A percentile compares a stretch with the other conserved stretches of the same genome.
Evolutionary conservation across 768 basidiomycete species (phyloP).

Genomic region (Auriscalpium microsporum): DNA sequence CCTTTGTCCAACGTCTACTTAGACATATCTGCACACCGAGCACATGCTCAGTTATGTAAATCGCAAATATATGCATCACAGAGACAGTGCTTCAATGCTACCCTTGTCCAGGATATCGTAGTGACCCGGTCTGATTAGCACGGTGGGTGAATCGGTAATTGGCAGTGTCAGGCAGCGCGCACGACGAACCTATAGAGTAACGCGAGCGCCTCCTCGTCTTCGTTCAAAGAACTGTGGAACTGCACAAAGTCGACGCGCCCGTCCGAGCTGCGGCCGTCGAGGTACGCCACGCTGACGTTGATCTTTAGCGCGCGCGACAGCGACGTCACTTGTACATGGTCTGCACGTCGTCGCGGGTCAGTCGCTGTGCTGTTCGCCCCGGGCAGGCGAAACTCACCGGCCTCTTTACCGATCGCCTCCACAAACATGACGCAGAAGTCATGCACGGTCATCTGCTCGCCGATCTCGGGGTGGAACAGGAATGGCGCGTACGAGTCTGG

Average conservation of each 20-base stretch:
- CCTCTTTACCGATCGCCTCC: slow-evolving; percentile 70
- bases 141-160: slow-evolving; percentile 1
- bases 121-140: slow-evolving; percentile 62
- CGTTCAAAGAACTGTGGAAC: slow-evolving; percentile 43
- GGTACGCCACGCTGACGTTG: slow-evolving; percentile 69
- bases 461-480: slow-evolving; percentile 68
- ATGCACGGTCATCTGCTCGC: slow-evolving; percentile 42
- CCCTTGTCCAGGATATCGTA: slow-evolving; percentile 61
- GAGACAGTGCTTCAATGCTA: slow-evolving; percentile 17
- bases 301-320: slow-evolving; percentile 58
- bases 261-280: slow-evolving; percentile 50
- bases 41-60: too few relatives aligned
- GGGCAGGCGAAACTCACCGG: slow-evolving; percentile 35
- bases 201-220: slow-evolving; percentile 43
- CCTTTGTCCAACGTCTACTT: too few relatives aligned
- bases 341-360: slow-evolving; percentile 25
- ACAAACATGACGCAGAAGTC: slow-evolving; percentile 75
- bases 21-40: too few relatives aligned
- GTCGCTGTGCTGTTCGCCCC: too few relatives aligned
- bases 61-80: background rate
- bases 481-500: slow-evolving; percentile 58
- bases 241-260: slow-evolving; percentile 60
- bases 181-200: slow-evolving; percentile 64
- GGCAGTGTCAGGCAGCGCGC: background rate
- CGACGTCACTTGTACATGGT: slow-evolving; percentile 78